phyloP scores from a whole-genome alignment of 78 protist genomes.

The slime mould (Dictyostelium discoideum) region DNA sequence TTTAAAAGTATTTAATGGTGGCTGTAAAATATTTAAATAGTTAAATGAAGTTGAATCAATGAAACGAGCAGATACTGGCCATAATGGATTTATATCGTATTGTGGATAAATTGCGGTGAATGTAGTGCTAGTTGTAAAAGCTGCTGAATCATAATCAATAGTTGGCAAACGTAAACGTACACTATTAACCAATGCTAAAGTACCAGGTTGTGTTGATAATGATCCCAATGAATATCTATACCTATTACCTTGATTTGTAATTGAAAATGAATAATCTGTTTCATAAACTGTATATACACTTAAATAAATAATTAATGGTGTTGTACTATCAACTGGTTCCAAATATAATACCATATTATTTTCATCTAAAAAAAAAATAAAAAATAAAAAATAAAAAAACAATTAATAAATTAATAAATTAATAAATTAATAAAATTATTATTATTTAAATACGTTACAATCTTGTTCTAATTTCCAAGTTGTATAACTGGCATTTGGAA shows the following conservation, averaged over 20 bases:
- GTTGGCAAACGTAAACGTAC: neutral
- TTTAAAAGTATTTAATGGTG: neutral
- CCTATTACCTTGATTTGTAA: neutral
- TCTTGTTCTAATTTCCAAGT: neutral
- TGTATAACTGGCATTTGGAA: neutral
- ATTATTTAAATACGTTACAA: neutral
- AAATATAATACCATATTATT: neutral
- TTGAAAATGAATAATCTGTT: neutral
- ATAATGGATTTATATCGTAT: neutral
- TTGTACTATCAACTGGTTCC: neutral
- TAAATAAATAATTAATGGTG: neutral
- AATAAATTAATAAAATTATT: neutral
- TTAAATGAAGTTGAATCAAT: neutral
- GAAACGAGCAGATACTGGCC: neutral
- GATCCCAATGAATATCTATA: neutral
- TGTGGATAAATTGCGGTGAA: neutral
- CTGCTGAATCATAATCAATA: neutral
- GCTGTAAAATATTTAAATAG: neutral
- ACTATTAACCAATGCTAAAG: neutral
- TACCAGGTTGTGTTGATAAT: neutral
- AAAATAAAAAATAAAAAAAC: neutral
- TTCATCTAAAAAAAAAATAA: neutral
- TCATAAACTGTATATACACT: neutral
- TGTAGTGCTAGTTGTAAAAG: neutral
- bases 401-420: neutral